A percentile compares a stretch with the other conserved stretches of the same genome.
phyloP scores from a whole-genome alignment of 2,329 filamentous ascomycete genomes.

The Sarocladium kiliense region DNA sequence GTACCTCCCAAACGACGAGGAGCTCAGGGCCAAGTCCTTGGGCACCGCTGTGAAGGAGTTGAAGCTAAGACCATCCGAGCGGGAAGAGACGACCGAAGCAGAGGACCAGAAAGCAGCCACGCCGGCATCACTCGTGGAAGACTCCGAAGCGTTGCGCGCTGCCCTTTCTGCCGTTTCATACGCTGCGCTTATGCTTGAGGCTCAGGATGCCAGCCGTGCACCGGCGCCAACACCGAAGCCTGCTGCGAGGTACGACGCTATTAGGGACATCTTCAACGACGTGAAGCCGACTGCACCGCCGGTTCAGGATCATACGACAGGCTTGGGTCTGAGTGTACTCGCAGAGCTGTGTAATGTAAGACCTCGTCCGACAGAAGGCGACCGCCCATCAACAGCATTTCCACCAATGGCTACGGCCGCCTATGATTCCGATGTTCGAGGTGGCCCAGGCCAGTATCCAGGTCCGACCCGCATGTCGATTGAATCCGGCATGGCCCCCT shows the following conservation, averaged over 20 bases:
- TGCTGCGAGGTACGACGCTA: slow-evolving; percentile 22
- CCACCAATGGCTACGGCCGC: not conserved
- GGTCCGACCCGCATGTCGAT: not conserved
- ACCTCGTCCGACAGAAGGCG: slow-evolving; percentile 14
- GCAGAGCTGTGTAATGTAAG: slow-evolving; percentile 30
- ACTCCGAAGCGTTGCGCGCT: slow-evolving; percentile 10
- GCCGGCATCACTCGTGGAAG: not conserved
- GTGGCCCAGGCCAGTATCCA: not conserved
- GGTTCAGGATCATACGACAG: slow-evolving; percentile 15
- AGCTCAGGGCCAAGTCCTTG: slow-evolving; percentile 28
- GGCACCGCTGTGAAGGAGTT: slow-evolving; percentile 30
- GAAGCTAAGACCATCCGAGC: slow-evolving; percentile 20
- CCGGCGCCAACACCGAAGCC: slow-evolving; percentile 12
- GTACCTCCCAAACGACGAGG: slow-evolving; percentile 26
- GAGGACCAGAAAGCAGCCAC: slow-evolving; percentile 2
- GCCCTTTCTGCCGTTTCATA: slow-evolving; percentile 15
- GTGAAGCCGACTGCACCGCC: slow-evolving; percentile 24
- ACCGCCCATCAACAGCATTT: not conserved
- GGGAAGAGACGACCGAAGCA: slow-evolving; percentile 15
- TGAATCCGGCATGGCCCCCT: not conserved
- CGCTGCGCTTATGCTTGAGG: slow-evolving; percentile 16
- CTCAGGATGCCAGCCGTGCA: slow-evolving; percentile 4
- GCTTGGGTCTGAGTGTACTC: slow-evolving; percentile 25
- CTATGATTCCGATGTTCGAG: not conserved
- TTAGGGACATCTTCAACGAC: slow-evolving; percentile 35